These are phyloP conservation scores for Aspergillus viridinutans DNA, from an alignment of 2,329 filamentous ascomycete genomes.

Conservation along the genomic window DNA sequence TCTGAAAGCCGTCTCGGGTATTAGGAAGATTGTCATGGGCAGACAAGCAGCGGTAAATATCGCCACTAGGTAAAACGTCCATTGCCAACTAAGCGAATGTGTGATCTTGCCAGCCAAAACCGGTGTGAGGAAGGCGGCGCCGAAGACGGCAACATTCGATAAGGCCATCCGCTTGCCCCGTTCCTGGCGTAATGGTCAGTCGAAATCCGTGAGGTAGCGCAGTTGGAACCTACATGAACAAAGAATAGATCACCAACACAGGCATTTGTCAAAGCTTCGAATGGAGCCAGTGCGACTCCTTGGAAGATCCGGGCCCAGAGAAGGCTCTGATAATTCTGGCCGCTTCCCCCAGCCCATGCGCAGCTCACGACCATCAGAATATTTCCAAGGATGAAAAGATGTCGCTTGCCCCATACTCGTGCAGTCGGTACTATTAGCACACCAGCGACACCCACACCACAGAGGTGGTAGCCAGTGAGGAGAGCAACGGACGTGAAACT, in stretches of 20 bases:
- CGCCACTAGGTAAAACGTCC: conserved; percentile 83
- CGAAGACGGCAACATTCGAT: conserved; percentile 65
- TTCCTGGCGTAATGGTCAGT: conserved; percentile 45
- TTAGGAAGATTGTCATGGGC: conserved; percentile 69
- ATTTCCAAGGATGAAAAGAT: conserved; percentile 76
- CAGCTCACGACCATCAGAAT: conserved; percentile 69
- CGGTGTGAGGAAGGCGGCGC: conserved; percentile 72
- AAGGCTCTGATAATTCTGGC: conserved; percentile 65
- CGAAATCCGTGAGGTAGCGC: neutral
- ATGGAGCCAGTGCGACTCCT: conserved; percentile 80
- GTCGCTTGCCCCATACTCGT: conserved; percentile 87
- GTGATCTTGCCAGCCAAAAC: conserved; percentile 90
- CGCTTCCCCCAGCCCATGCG: conserved; percentile 70
- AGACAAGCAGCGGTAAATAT: conserved; percentile 73
- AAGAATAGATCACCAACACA: conserved; percentile 86
- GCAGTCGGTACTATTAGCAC: conserved; percentile 84
- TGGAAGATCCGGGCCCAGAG: conserved; percentile 78
- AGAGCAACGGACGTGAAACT: conserved; percentile 73
- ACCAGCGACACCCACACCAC: conserved; percentile 75
- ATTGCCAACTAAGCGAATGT: conserved; percentile 69
- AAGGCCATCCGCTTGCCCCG: conserved; percentile 85
- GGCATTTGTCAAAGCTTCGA: conserved; percentile 85
- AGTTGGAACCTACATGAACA: conserved; percentile 62
- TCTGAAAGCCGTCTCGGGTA: conserved; percentile 77
- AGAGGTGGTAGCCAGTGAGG: conserved; percentile 80